Evolutionary conservation across 352 stramenopile species (phyloP), one percentile per base, ranked within the genome.

Genomic region (Saprolegnia diclina): DNA sequence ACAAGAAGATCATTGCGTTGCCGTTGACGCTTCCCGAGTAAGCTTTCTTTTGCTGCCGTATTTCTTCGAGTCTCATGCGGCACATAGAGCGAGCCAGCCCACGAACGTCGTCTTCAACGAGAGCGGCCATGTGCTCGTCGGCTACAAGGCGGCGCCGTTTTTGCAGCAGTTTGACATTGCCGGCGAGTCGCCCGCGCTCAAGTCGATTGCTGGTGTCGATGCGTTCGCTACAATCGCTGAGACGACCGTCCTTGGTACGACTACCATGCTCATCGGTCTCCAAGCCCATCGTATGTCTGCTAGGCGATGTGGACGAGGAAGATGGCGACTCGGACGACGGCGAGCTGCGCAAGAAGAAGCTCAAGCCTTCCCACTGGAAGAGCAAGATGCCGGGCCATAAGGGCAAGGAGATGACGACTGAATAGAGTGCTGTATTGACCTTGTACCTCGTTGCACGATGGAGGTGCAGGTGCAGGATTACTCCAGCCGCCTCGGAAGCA

Each of bases 311-410:
- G 18, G 56, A 82, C 46, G 78, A 81, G 14, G 76, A 87, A 10
- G 68, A 76, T 14, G 65, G 79, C 19, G 81, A 92, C 32, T 76
- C 82, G 42, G 77, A 88, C 9, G 81, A 92, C 42, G 81, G 79
- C 40, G 82, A 81, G 14, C 64, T 90, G 53, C 83, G 88, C 73
- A 93, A 93, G 81, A 93, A 93, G 71, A 93, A 91, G 61, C 77
- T 89, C 67, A 76, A 81, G 72, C 81, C 73, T 7, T 76, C 64
- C 45, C 53, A 78, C 37, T 83, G 75, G 75, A 83, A 81, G 67
- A 64, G 63, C 61, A 81, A 81, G 67, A 38, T 78, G 32, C 69
- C 68, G 0, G 45, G 52, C 35, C 52, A 59, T 45, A 24, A 37
- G 10, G 18, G 18, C 42, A 55, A 68, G 45, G 42, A 48, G 48